Evolutionary conservation across 768 basidiomycete species (phyloP).

Genomic region (Russula earlei): DNA sequence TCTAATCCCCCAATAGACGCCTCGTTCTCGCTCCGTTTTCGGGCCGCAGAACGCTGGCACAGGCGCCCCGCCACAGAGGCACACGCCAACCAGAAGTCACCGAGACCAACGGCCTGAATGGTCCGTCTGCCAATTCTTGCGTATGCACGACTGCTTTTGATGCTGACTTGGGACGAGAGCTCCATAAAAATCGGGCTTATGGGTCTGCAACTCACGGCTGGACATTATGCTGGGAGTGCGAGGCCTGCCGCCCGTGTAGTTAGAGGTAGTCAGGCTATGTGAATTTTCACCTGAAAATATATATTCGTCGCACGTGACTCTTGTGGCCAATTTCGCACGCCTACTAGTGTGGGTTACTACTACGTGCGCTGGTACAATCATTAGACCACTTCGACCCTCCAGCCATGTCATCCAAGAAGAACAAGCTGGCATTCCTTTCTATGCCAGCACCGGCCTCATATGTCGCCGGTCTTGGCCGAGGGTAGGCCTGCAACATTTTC

Average conservation of each 20-base stretch:
- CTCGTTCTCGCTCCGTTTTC: conserved; percentile 7
- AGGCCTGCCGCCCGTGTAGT: neutral
- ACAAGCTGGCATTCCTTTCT: conserved; percentile 79
- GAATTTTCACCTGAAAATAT: too few relatives aligned
- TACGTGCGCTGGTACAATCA: too few relatives aligned
- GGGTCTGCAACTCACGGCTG: conserved; percentile 1
- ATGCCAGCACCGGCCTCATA: conserved; percentile 95
- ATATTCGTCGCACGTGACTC: too few relatives aligned
- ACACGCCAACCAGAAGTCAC: neutral
- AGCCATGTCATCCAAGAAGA: conserved; percentile 44
- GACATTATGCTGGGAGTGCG: conserved; percentile 6
- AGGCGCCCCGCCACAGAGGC: neutral
- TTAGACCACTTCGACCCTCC: too few relatives aligned
- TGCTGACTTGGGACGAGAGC: neutral
- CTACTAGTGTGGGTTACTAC: too few relatives aligned
- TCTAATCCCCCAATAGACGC: conserved; percentile 3
- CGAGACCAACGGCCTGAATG: conserved; percentile 3
- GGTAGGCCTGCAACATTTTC: conserved; percentile 39
- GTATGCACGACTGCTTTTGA: conserved; percentile 6
- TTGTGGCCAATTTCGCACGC: too few relatives aligned
- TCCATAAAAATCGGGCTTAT: neutral
- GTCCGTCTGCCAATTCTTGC: conserved; percentile 10
- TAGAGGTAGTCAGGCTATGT: neutral
- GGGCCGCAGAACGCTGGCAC: conserved; percentile 4
- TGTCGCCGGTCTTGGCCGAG: conserved; percentile 97